These are phyloP conservation scores for Iris macrosiphon DNA, from an alignment of 106 monocot genomes.

Conservation along the genomic window DNA sequence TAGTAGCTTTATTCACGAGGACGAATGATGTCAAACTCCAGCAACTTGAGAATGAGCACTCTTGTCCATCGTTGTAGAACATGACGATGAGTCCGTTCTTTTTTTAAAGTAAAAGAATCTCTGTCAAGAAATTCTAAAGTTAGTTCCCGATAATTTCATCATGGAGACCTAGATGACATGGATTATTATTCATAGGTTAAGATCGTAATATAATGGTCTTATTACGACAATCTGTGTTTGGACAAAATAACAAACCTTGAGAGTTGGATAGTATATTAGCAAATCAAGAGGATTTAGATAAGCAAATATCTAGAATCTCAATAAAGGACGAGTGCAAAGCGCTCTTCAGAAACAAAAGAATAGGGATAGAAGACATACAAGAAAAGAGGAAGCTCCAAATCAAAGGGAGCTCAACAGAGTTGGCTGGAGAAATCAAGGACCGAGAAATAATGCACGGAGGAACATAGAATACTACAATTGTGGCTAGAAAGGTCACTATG, in stretches of 20 bases:
- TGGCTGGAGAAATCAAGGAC: background rate
- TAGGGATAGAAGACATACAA: background rate
- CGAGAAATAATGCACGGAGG: background rate
- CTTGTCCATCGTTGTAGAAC: background rate
- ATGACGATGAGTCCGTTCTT: background rate
- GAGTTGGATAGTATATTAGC: background rate
- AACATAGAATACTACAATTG: background rate
- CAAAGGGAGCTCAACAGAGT: background rate
- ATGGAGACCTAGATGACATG: background rate
- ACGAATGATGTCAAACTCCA: background rate
- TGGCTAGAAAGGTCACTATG: background rate
- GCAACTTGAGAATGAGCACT: background rate
- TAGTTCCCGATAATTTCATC: background rate
- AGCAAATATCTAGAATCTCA: constrained; percentile 1
- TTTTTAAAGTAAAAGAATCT: background rate
- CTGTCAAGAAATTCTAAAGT: background rate
- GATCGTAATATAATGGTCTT: background rate
- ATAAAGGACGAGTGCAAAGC: background rate
- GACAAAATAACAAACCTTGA: background rate
- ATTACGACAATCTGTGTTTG: background rate
- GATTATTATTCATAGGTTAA: background rate
- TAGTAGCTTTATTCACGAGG: background rate
- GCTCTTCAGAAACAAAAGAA: background rate
- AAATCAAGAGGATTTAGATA: background rate
- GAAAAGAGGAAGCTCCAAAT: background rate